Base-by-base conservation (phyloP, 2,329 filamentous ascomycete genomes). In the Colletotrichum acutatum region DNA sequence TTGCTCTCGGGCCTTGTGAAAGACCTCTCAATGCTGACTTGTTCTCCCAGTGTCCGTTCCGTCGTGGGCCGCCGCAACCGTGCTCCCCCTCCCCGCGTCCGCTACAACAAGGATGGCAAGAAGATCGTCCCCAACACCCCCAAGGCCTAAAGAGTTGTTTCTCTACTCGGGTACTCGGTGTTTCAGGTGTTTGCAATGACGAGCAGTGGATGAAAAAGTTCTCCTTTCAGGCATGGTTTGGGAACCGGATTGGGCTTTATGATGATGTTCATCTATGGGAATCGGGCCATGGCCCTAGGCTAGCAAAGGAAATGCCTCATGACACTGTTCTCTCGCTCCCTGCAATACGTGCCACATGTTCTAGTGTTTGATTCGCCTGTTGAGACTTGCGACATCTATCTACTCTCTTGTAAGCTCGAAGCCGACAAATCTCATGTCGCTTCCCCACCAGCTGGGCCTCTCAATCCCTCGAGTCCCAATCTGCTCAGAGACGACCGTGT, bases 71-170 rank as follows among this genome's bases (percentile, higher is more conserved):
- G 97, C 86, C 97, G 97, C 89, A 99, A 99, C 94, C 95, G 97
- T 87, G 96, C 96, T 82, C 97, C 97, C 83, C 97, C 97, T 80
- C 97, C 97, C 84, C 92, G 97, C 85, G 95, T 99, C 83, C 91
- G 97, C 83, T 99, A 97, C 95, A 99, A 99, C 94, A 98, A 98
- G 93, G 97, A 99, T 85, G 96, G 73, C 91, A 99, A 99, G 95
- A 99, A 99, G 94, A 92, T 99, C 85, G 93, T 92, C 86, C 95
- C 96, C 79, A 93, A 93, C 84, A 89, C 89, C 79, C 89, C 90
- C 82, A 94, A 94, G 89, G 88, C 89, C 81, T 72, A 72, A 70
- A 34, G n/a, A 7, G 46, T 37, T 24, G 8, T 7, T 56, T 30
- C 16, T 58, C 22, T 24, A 12, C 52, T 56, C 34, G 62, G 62